Percentiles rank a stretch among this genome's conserved stretches.
Conservation (phyloP, 179 eudicot genomes). For the Silene noctiflora region DNA sequence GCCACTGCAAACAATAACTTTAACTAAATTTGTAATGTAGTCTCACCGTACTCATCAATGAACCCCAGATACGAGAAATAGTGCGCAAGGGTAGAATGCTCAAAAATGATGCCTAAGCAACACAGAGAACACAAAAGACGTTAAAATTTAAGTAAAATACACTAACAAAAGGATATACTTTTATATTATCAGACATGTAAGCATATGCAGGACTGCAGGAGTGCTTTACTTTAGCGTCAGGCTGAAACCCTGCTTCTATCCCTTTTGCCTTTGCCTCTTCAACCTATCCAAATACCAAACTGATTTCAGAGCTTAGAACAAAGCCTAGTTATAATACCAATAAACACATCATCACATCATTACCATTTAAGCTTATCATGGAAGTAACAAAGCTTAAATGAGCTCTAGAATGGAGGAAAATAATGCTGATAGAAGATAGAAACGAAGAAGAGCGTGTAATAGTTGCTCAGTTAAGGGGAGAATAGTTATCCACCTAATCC, state of each 20-base stretch:
- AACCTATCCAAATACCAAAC: constrained; percentile 42
- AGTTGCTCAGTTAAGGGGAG: too few relatives aligned
- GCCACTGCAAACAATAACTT: background rate
- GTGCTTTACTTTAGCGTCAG: constrained; percentile 73
- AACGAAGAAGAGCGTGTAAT: too few relatives aligned
- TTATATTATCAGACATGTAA: background rate
- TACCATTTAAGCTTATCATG: too few relatives aligned
- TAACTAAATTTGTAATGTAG: background rate
- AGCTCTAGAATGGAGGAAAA: too few relatives aligned
- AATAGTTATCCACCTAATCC: too few relatives aligned
- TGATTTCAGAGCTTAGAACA: background rate
- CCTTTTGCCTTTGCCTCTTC: constrained; percentile 85
- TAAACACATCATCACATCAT: background rate
- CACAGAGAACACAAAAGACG: background rate
- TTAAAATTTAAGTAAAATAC: background rate
- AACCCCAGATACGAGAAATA: constrained; percentile 89
- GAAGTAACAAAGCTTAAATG: too few relatives aligned
- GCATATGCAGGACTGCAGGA: background rate
- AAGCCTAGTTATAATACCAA: background rate
- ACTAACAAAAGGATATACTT: background rate
- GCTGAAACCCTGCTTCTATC: constrained; percentile 66
- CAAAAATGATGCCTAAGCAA: constrained; percentile 72
- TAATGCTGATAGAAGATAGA: too few relatives aligned
- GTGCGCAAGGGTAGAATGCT: constrained; percentile 75
- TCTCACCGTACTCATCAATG: constrained; percentile 66